A percentile compares a stretch with the other conserved stretches of the same genome.
Evolutionary conservation across 805 yeast genomes (phyloP).

Genomic region (Candida arabinofermentans): DNA sequence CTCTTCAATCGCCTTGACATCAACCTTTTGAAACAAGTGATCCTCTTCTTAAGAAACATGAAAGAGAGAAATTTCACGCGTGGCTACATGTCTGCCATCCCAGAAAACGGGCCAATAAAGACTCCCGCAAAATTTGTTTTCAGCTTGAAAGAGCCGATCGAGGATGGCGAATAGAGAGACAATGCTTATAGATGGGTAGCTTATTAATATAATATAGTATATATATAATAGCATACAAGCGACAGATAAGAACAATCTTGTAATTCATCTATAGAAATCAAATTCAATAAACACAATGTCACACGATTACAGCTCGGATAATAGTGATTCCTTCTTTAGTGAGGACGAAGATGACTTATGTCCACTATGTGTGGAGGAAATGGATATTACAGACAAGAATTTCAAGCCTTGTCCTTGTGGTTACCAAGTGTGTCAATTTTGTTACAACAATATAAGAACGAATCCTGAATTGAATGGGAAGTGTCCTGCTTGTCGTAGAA

Average conservation of each 20-base stretch:
- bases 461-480: slow-evolving; percentile 94
- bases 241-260: not conserved
- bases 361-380: slow-evolving; percentile 96
- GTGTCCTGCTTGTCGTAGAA: slow-evolving; percentile 96
- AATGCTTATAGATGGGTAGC: not conserved
- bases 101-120: not conserved
- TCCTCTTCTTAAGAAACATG: no score
- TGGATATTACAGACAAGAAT: slow-evolving; percentile 94
- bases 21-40: no score
- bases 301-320: slow-evolving; percentile 17
- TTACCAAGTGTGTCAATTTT: slow-evolving; percentile 95
- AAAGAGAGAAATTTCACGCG: not conserved
- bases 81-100: not conserved
- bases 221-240: no score
- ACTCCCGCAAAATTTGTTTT: not conserved
- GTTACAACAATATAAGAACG: slow-evolving; percentile 93
- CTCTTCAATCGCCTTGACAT: no score
- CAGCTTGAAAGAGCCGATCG: not conserved
- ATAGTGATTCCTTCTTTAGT: slow-evolving; percentile 55
- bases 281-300: slow-evolving; percentile 9
- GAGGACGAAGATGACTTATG: slow-evolving; percentile 83
- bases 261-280: not conserved
- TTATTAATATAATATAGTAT: no score
- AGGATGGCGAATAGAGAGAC: not conserved
- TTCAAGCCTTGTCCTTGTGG: slow-evolving; percentile 99